A percentile compares a stretch with the other conserved stretches of the same genome.
These are phyloP conservation scores for Paracoccidioides lutzii DNA, from an alignment of 2,329 filamentous ascomycete species.

Conservation along the genomic window DNA sequence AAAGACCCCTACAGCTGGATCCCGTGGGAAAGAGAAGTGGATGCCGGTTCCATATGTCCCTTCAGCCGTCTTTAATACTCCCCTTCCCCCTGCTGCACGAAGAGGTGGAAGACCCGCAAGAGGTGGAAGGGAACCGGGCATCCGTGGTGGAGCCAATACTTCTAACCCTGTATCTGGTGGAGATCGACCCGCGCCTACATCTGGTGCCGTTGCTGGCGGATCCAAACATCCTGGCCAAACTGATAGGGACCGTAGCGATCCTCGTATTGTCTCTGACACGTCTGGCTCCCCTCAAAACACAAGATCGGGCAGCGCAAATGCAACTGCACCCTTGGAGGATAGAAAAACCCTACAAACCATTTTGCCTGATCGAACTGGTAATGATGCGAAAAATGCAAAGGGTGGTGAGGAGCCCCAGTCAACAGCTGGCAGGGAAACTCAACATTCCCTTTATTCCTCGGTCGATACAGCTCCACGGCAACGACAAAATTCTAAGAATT, in stretches of 20 bases:
- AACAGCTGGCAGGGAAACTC: conserved; percentile 9
- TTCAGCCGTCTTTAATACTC: conserved; percentile 75
- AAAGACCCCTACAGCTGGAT: conserved; percentile 44
- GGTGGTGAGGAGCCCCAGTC: conserved; percentile 18
- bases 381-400: conserved; percentile 15
- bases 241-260: conserved; percentile 26
- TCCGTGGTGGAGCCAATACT: conserved; percentile 33
- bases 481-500: conserved; percentile 24
- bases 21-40: conserved; percentile 69
- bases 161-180: conserved; percentile 17
- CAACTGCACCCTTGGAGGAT: conserved; percentile 17
- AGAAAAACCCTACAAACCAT: conserved; percentile 20
- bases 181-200: conserved; percentile 24
- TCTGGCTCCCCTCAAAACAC: conserved; percentile 28
- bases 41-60: conserved; percentile 70
- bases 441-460: conserved; percentile 19
- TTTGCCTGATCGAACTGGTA: conserved; percentile 20
- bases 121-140: conserved; percentile 39
- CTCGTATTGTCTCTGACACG: conserved; percentile 25
- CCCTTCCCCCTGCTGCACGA: conserved; percentile 42
- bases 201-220: conserved; percentile 15
- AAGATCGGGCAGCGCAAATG: conserved; percentile 25
- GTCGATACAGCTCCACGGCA: conserved; percentile 20
- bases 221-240: conserved; percentile 20
- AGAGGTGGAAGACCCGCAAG: conserved; percentile 45